Evolutionary conservation across 1,284 basidiomycete genomes (phyloP).

Genomic region (Athelia sp.): DNA sequence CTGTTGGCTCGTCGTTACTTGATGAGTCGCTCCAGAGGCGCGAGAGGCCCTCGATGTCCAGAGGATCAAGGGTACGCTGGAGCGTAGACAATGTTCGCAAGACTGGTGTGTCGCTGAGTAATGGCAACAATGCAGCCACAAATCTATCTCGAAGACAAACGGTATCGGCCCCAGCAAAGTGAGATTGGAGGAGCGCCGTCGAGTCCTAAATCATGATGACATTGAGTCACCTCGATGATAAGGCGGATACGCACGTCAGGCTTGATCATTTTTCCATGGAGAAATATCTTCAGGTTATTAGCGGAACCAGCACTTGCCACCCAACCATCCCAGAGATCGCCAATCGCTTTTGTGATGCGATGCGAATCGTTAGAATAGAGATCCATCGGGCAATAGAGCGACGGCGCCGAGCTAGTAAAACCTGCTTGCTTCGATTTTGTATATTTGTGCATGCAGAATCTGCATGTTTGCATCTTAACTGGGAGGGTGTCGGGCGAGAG

Average conservation of each 20-base stretch:
- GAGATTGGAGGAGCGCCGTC: background rate
- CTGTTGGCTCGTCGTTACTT: constrained; percentile 4
- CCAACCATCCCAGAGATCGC: constrained; percentile 74
- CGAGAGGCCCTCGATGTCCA: constrained; percentile 79
- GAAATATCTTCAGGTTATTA: constrained; percentile 82
- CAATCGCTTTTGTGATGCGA: constrained; percentile 62
- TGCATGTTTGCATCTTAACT: constrained; percentile 70
- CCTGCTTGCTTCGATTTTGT: constrained; percentile 41
- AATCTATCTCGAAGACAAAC: constrained; percentile 35
- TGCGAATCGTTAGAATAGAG: constrained; percentile 66
- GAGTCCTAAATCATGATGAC: background rate
- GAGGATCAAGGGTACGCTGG: constrained; percentile 74
- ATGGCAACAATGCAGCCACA: constrained; percentile 39
- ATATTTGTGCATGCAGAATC: constrained; percentile 83
- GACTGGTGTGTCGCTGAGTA: constrained; percentile 50
- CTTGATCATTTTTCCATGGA: constrained; percentile 51
- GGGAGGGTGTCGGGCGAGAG: constrained; percentile 50
- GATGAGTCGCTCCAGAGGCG: constrained; percentile 36
- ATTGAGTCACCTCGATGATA: constrained; percentile 1
- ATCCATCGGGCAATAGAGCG: constrained; percentile 81
- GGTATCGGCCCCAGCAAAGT: constrained; percentile 10
- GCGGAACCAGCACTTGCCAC: constrained; percentile 47
- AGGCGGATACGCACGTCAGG: constrained; percentile 48
- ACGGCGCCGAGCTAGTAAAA: constrained; percentile 33
- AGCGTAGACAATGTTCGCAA: constrained; percentile 56